A percentile compares a stretch with the other conserved stretches of the same genome.
These are phyloP conservation scores for Talaromyces sp. DNA, from an alignment of 2,329 filamentous ascomycete species.

Conservation along the genomic window DNA sequence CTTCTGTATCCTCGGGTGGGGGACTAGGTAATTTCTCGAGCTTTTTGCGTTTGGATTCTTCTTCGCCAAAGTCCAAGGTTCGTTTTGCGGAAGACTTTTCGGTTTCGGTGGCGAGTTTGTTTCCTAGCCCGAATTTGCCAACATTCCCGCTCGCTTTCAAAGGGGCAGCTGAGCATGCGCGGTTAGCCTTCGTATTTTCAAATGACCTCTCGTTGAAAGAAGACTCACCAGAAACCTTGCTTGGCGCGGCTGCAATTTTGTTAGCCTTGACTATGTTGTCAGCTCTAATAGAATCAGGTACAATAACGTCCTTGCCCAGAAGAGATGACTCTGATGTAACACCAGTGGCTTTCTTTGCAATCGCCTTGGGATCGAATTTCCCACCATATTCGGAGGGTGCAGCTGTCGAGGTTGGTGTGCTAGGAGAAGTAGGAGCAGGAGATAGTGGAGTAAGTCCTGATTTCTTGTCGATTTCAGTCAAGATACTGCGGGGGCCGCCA, in stretches of 20 bases:
- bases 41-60: constrained; percentile 82
- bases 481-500: constrained; percentile 64
- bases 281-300: constrained; percentile 50
- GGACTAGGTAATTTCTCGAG: constrained; percentile 84
- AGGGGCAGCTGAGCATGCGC: constrained; percentile 49
- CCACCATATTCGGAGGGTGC: constrained; percentile 59
- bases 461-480: constrained; percentile 73
- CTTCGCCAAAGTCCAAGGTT: constrained; percentile 82
- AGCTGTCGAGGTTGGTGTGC: constrained; percentile 33
- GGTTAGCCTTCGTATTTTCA: constrained; percentile 24
- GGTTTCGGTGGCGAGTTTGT: constrained; percentile 63
- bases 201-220: not conserved
- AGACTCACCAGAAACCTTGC: constrained; percentile 42
- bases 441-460: constrained; percentile 56
- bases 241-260: constrained; percentile 44
- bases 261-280: constrained; percentile 44
- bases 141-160: constrained; percentile 69
- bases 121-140: constrained; percentile 76
- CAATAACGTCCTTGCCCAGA: constrained; percentile 56
- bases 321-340: constrained; percentile 56
- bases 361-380: constrained; percentile 84
- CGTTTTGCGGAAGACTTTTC: constrained; percentile 69
- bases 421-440: constrained; percentile 53
- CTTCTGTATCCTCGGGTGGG: constrained; percentile 62
- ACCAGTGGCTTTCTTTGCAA: constrained; percentile 72